Base-by-base conservation (phyloP, 768 basidiomycete genomes). In the Naganishia vishniacii region DNA sequence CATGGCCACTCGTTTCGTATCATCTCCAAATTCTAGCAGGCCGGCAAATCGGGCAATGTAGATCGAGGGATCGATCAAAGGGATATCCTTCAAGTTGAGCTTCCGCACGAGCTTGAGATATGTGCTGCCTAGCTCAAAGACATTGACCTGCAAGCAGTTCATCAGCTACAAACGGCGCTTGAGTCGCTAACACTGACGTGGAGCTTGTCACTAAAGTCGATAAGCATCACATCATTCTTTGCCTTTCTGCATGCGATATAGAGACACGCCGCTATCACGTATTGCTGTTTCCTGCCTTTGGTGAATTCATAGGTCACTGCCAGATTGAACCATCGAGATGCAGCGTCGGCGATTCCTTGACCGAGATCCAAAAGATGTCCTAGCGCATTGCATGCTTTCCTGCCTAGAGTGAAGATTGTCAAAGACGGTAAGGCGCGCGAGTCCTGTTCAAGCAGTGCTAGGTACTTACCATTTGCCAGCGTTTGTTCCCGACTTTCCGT, bases 181-280 rank as follows among this genome's bases (percentile, higher is more conserved):
- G 15, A 15, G 16, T 16, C 8, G 28, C 9, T 25, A n/a, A 20
- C 1, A 69, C 78, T 69, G 69, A 88, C 93, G 80, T 91, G 88
- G 3, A 99, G 83, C 42, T 93, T 81, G 74, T 98, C 94, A n/a
- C 91, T 91, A 71, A 99, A 98, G 79, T 99, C 95, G 67, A 99
- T 98, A 26, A 99, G 84, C 95, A 98, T 98, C 76, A 93, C 89
- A 62, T 87, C 90, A 59, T 89, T 91, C 77, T 94, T 89, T 71
- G 88, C 88, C 78, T 92, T 86, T 65, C 94, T 79, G 74, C 92
- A 94, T 3, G 92, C 90, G 45, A 94, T 85, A 73, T 99, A 98
- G 48, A 98, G 82, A 75, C 95, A 99, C 44, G 93, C 89, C 3
- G 93, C 95, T 37, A 94, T 88, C 67, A 99, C 91, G 70, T 95